A percentile compares a stretch with the other conserved stretches of the same genome.
These are phyloP conservation scores for Flaveria bidentis DNA, from an alignment of 129 eudicot genomes.

Conservation along the genomic window DNA sequence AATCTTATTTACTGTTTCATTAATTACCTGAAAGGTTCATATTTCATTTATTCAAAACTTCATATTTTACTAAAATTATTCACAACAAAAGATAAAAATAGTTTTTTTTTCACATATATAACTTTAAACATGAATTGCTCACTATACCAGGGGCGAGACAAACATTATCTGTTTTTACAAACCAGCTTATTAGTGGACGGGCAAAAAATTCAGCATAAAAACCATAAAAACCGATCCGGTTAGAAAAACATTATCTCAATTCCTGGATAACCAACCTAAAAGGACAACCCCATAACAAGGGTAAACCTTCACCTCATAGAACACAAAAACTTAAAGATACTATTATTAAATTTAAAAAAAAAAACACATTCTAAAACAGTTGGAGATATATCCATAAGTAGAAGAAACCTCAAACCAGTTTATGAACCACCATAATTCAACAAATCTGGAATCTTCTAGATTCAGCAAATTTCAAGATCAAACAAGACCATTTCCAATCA, in stretches of 20 bases:
- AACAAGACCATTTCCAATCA: not conserved
- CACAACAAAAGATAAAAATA: too few species aligned
- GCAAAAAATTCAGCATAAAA: too few species aligned
- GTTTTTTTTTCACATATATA: too few species aligned
- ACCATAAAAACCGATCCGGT: too few species aligned
- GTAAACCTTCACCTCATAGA: slow-evolving; percentile 7
- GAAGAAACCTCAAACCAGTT: slow-evolving; percentile 29
- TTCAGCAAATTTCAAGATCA: slow-evolving; percentile 19
- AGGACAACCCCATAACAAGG: not conserved
- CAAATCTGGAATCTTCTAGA: slow-evolving; percentile 6
- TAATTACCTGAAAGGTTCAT: too few species aligned
- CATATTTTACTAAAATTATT: too few species aligned
- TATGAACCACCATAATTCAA: slow-evolving; percentile 9
- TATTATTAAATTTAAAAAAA: not conserved
- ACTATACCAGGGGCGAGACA: too few species aligned
- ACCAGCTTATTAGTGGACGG: too few species aligned
- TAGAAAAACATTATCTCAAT: not conserved
- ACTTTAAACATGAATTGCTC: too few species aligned
- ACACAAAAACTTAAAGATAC: not conserved
- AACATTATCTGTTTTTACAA: too few species aligned
- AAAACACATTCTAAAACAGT: not conserved
- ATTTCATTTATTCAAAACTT: too few species aligned
- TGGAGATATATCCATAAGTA: slow-evolving; percentile 3
- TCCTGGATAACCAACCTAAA: not conserved
- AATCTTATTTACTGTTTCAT: too few species aligned